These are phyloP conservation scores for Pontederia crassipes DNA, from an alignment of 176 grass and related monocot genomes.

Conservation along the genomic window DNA sequence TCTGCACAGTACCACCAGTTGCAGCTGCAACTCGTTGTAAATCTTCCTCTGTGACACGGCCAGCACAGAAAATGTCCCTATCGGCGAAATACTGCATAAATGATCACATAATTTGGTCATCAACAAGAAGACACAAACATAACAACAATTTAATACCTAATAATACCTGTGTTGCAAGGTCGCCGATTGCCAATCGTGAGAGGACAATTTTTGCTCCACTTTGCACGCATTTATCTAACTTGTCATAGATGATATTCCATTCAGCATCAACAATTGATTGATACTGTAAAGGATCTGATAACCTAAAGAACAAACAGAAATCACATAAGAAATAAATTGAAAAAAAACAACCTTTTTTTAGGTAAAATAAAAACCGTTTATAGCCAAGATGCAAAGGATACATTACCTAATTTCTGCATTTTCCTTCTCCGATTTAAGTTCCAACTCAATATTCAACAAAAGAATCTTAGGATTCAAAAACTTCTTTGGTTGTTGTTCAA, in stretches of 20 bases:
- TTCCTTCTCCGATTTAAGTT: slow-evolving; percentile 96
- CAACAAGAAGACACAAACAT: neutral
- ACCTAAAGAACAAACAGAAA: slow-evolving; percentile 24
- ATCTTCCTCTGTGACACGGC: slow-evolving; percentile 85
- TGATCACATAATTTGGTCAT: slow-evolving; percentile 5
- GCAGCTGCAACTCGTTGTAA: slow-evolving; percentile 79
- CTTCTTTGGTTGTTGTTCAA: slow-evolving; percentile 94
- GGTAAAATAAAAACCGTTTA: neutral
- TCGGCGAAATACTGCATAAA: slow-evolving; percentile 75
- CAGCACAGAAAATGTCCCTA: slow-evolving; percentile 91
- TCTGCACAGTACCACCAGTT: slow-evolving; percentile 81
- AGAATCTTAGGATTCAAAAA: slow-evolving; percentile 88
- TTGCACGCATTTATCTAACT: slow-evolving; percentile 95
- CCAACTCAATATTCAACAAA: slow-evolving; percentile 90
- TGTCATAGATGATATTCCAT: slow-evolving; percentile 99
- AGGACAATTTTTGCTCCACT: slow-evolving; percentile 86
- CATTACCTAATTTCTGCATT: slow-evolving; percentile 86
- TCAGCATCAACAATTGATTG: slow-evolving; percentile 99
- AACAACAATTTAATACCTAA: neutral
- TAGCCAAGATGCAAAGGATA: slow-evolving; percentile 9
- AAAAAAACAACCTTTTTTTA: neutral
- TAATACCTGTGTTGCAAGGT: slow-evolving; percentile 86
- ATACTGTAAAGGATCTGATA: slow-evolving; percentile 88
- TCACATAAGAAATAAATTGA: neutral
- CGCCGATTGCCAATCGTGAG: slow-evolving; percentile 83